A percentile compares a stretch with the other conserved stretches of the same genome.
phyloP scores from a whole-genome alignment of 225 moss, liverwort and hornwort species.

The Pseudisothecium myosuroides region DNA sequence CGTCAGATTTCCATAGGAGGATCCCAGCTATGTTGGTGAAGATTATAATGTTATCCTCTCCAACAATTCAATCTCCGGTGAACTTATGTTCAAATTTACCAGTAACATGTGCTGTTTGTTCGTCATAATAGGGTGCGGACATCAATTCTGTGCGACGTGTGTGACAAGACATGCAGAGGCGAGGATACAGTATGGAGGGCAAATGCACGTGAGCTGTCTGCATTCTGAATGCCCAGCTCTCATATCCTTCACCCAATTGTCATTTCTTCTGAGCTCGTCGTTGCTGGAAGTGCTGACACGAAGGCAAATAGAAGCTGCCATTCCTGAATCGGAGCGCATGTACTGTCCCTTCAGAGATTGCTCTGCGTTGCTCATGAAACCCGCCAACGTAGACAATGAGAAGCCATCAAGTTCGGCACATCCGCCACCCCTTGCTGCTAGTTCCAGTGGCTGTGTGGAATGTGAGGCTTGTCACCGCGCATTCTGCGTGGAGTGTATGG shows the following conservation, averaged over 20 bases:
- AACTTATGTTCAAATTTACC: background rate
- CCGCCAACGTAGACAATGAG: background rate
- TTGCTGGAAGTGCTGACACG: conserved; percentile 10
- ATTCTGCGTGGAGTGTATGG: conserved; percentile 16
- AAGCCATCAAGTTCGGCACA: background rate
- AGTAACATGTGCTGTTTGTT: background rate
- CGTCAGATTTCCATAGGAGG: background rate
- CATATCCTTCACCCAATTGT: conserved; percentile 5
- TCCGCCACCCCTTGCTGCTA: background rate
- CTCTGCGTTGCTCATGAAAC: conserved; percentile 19
- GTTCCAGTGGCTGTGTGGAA: background rate
- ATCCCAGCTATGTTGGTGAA: background rate
- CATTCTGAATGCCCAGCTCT: conserved; percentile 6
- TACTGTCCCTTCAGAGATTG: conserved; percentile 35
- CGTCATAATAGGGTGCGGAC: conserved; percentile 9
- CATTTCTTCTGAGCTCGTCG: background rate
- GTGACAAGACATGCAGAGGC: conserved; percentile 14
- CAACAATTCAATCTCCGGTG: background rate
- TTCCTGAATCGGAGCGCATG: conserved; percentile 4
- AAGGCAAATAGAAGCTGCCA: conserved; percentile 22
- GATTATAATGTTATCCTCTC: background rate
- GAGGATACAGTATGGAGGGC: conserved; percentile 10
- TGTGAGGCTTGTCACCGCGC: conserved; percentile 26
- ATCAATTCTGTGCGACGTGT: conserved; percentile 25
- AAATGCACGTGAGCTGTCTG: conserved; percentile 18